These are phyloP conservation scores for Scutellaria barbata DNA, from an alignment of 257 asterid genomes.

Conservation along the genomic window DNA sequence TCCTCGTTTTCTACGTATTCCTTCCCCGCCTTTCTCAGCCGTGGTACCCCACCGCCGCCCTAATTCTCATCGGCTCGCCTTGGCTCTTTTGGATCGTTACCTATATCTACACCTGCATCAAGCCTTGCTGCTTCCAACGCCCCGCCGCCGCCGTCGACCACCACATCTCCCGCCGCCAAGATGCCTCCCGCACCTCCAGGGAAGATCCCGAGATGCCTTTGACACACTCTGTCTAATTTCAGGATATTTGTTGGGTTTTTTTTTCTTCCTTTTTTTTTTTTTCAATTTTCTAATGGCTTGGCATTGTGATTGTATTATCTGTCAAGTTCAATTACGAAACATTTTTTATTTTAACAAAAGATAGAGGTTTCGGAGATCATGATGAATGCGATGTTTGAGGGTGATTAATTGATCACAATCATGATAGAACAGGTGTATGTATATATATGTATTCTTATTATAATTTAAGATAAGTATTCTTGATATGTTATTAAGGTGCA, in stretches of 20 bases:
- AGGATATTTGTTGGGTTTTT: constrained; percentile 18
- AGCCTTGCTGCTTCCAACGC: constrained; percentile 38
- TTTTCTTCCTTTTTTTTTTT: not conserved
- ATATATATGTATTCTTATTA: not conserved
- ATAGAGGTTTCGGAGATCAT: constrained; percentile 7
- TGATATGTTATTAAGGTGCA: too few relatives aligned
- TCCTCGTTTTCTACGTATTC: constrained; percentile 60
- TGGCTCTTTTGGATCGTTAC: constrained; percentile 78
- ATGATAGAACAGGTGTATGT: not conserved
- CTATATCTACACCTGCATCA: constrained; percentile 56
- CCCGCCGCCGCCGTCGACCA: constrained; percentile 17
- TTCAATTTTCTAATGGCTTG: constrained; percentile 27
- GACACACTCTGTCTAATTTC: constrained; percentile 43
- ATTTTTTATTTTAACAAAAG: not conserved
- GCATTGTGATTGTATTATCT: constrained; percentile 27
- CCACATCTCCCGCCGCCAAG: constrained; percentile 45
- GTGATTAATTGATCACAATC: constrained; percentile 1
- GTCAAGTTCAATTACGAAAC: constrained; percentile 22
- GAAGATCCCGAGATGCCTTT: constrained; percentile 56
- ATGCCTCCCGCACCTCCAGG: constrained; percentile 42
- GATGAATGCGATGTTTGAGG: constrained; percentile 24
- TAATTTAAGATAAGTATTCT: not conserved
- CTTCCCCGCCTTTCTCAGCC: constrained; percentile 52
- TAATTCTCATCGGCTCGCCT: constrained; percentile 65
- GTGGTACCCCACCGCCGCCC: constrained; percentile 69